Base-by-base conservation (phyloP, 805 yeast species). In the Yamadazyma ubonensis region DNA sequence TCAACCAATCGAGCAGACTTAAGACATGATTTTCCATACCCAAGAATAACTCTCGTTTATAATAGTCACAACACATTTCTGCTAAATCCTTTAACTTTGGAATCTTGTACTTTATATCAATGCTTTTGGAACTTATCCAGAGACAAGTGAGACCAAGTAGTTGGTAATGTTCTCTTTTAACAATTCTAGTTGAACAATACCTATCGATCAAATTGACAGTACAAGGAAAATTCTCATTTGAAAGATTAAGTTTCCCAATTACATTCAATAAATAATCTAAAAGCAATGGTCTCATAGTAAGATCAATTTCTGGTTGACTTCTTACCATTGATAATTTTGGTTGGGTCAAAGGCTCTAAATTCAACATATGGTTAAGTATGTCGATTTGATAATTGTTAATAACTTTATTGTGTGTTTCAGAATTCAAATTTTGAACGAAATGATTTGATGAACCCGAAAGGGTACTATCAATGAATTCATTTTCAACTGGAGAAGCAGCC, bases 1-100 rank as follows among this genome's bases (percentile, higher is more conserved):
- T n/a, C n/a, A n/a, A n/a, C 91, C 91, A 85, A 40, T 78, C 67
- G 45, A 85, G 64, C 6, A 79, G 69, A 51, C 75, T 78, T 41
- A 84, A 65, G 30, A 85, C 71, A 50, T 81, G 82, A 42, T 79
- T 70, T 56, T 85, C 95, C 79, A 83, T 79, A 53, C 78, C 79
- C 42, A 79, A 63, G 53, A 84, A 78, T 44, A 76, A 64, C 46
- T 71, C 67, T 47, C 71, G 73, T 36, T 76, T 70, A 58, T 78
- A 79, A 53, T 76, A 75, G 46, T 75, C 70, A 57, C 80, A 77
- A 57, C 83, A 78, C 57, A 78, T 67, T 41, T 73, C 73, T 51
- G 75, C 65, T 36, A 80, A 61, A 46, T 73, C 75, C 36, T 68
- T 67, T 40, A 79, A 59, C 16, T 73, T 63, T 6, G 83, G 82